Base-by-base conservation (phyloP, 495 filamentous ascomycete genomes). In the Penicillium pulvis region DNA sequence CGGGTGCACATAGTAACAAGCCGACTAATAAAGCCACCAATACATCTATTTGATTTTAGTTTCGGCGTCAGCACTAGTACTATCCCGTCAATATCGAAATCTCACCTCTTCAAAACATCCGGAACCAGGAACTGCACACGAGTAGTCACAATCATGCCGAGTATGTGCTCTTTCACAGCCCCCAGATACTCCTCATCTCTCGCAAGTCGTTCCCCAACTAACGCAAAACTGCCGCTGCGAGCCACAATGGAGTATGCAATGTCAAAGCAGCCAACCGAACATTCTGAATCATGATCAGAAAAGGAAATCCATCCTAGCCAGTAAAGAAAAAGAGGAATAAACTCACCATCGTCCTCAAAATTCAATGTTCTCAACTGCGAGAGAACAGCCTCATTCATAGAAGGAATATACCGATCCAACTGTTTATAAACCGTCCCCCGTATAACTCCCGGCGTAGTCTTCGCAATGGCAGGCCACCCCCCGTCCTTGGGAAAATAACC, bases 231-330 rank as follows among this genome's bases (percentile, higher is more conserved):
- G 0, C 66, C 66, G 43, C 63, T 69, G 35, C 63, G 63, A 19
- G 63, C 66, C 2, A 69, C 66, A 12, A 69, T 50, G 10, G 66
- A 69, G 42, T 66, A 66, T 56, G 63, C 66, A 31, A 69, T 57
- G 11, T 69, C 66, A 48, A 69, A 69, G 19, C 60, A 64, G 54
- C 54, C 46, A 3, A 62, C 11, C 0, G 10, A 44, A 45, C 66
- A 69, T 62, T 62, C 66, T 69, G 16, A 14, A n/a, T n/a, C n/a
- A 35, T 30, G 28, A 17, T 9, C 19, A 31, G 2, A 8, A 35
- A 8, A 33, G 9, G 7, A 3, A 39, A n/a, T 36, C 2, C 7
- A 39, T 28, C 26, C 26, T 6, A 28, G 2, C 10, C 10, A 3
- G 10, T 2, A 50, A 35, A 17, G 3, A 43, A 42, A 28, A 10